phyloP scores from a whole-genome alignment of 352 stramenopile species.

The Phytophthora tentaculata region DNA sequence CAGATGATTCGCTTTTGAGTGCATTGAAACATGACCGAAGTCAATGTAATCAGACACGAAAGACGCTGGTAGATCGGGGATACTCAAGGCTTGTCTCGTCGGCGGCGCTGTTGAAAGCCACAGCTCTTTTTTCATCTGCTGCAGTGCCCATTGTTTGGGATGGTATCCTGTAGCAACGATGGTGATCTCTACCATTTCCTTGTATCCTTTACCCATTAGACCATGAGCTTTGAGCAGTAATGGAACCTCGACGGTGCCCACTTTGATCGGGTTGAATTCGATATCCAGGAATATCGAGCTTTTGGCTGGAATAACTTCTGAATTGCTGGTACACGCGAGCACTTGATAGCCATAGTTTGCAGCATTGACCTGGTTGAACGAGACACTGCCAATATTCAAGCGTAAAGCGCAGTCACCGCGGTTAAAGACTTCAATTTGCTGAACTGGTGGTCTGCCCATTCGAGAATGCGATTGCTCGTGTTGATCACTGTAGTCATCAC shows the following conservation, averaged over 20 bases:
- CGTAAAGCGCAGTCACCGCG: constrained; percentile 70
- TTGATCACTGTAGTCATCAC: constrained; percentile 12
- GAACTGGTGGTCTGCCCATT: constrained; percentile 47
- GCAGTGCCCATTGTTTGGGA: constrained; percentile 43
- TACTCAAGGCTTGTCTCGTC: constrained; percentile 34
- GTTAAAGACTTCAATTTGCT: constrained; percentile 85
- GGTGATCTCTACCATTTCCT: constrained; percentile 67
- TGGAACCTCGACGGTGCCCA: constrained; percentile 51
- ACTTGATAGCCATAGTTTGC: constrained; percentile 62
- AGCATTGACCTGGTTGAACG: constrained; percentile 62
- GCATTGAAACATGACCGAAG: constrained; percentile 67
- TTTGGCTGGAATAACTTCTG: constrained; percentile 65
- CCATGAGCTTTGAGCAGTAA: constrained; percentile 74
- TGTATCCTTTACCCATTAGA: constrained; percentile 72
- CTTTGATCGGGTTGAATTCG: constrained; percentile 79
- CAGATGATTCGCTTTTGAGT: constrained; percentile 52
- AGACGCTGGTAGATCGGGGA: constrained; percentile 49
- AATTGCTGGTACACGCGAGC: constrained; percentile 54
- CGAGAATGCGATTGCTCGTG: constrained; percentile 4
- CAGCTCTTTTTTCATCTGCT: constrained; percentile 41
- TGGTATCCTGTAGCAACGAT: constrained; percentile 70
- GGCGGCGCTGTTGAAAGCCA: constrained; percentile 27
- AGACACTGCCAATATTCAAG: constrained; percentile 64
- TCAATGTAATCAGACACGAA: constrained; percentile 63
- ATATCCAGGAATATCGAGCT: constrained; percentile 74